Evolutionary conservation across 2,329 filamentous ascomycete genomes (phyloP).

Genomic region (Hymenoscyphus albidus): DNA sequence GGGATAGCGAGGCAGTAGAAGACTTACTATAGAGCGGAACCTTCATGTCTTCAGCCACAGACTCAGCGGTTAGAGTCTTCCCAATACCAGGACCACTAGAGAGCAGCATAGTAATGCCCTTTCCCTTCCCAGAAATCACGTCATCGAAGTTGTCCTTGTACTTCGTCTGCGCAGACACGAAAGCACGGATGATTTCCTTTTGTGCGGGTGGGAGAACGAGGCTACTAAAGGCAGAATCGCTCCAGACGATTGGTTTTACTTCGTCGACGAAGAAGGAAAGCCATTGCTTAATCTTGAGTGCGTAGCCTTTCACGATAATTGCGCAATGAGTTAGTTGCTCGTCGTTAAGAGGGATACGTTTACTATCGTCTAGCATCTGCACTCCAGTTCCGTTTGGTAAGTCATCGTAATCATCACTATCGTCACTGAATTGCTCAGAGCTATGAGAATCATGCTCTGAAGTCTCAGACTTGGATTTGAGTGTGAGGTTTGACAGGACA

Average conservation of each 20-base stretch:
- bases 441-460: not conserved
- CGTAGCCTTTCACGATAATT: conserved; percentile 1
- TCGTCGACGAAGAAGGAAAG: conserved; percentile 49
- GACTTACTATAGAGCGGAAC: conserved; percentile 25
- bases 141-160: conserved; percentile 44
- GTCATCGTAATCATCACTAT: not conserved
- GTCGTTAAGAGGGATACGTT: not conserved
- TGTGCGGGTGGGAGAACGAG: conserved; percentile 48
- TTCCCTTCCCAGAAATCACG: conserved; percentile 49
- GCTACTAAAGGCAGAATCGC: conserved; percentile 45
- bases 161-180: conserved; percentile 47
- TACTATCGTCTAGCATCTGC: not conserved
- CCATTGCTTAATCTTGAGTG: conserved; percentile 20
- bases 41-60: conserved; percentile 30
- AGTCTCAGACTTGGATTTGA: not conserved
- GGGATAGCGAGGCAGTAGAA: not conserved
- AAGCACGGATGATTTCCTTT: conserved; percentile 50
- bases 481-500: not conserved
- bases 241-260: conserved; percentile 45
- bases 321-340: not conserved
- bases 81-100: conserved; percentile 48
- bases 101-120: conserved; percentile 48
- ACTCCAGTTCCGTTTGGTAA: not conserved
- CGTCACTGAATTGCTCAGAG: not conserved
- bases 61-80: conserved; percentile 40